Evolutionary conservation across 1,284 basidiomycete species (phyloP), one percentile per base, ranked within the genome.

Genomic region (Fomitopsis pinicola): DNA sequence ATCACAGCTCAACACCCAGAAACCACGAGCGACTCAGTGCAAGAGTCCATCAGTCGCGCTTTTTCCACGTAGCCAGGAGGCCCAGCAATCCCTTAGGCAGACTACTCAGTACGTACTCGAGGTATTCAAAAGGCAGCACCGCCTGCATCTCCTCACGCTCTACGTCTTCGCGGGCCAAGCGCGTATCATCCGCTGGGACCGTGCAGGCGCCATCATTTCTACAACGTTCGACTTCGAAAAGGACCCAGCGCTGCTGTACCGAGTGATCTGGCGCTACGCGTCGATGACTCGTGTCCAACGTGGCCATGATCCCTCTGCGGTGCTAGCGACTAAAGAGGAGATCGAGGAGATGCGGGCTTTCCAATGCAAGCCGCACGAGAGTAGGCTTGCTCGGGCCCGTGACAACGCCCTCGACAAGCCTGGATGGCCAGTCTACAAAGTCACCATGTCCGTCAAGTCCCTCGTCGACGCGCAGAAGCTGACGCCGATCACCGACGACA

Each of bases 181-280:
- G 10, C 63, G 67, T 5, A 40, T 67, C 36, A 36, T 66, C 9
- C 64, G 58, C 28, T 66, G 64, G 63, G 67, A 68, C 53, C 63
- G 59, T 19, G 61, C 63, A 17, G 66, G 64, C 2, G 59, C 60
- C 44, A 62, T 65, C 22, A 57, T 64, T 38, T 57, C 63, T 2
- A 42, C 58, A 22, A 26, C 33, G 14, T 64, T 68, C 61, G 36
- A 66, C 55, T 64, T 62, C 58, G 50, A 52, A 22, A 22, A 58
- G 17, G 14, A 62, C 5, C 62, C 62, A 3, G n/a, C 36, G 3
- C 8, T 57, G 9, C 59, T 68, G 6, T 33, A 42, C 26, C 45
- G 62, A n/a, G 64, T 67, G 52, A 42, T 68, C 9, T 63, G 60
- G 59, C 60, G 64, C 1, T 66, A 58, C 19, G 59, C 59, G 9